Percentiles rank a stretch among this genome's conserved stretches.
Conservation (phyloP, 129 eudicot genomes). For the Tanacetum coccineum region DNA sequence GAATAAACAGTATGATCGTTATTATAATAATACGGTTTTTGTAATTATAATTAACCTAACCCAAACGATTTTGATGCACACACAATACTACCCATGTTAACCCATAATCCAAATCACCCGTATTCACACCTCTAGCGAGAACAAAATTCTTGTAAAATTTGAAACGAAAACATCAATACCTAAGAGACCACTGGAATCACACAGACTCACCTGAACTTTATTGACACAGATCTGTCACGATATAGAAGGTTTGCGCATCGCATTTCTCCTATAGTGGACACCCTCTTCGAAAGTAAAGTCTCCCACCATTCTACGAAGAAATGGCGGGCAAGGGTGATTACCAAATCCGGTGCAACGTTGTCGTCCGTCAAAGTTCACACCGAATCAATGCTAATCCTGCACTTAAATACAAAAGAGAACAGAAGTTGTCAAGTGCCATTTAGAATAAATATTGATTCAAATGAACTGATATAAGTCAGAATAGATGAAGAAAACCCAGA, state of each 20-base stretch:
- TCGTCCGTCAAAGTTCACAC: conserved; percentile 76
- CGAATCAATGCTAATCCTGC: conserved; percentile 85
- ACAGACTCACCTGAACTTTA: conserved; percentile 65
- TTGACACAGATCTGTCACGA: conserved; percentile 83
- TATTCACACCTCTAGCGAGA: too few species aligned
- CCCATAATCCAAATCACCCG: too few species aligned
- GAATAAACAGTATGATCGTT: background rate
- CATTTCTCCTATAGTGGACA: conserved; percentile 78
- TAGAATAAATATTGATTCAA: background rate
- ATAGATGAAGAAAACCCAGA: background rate
- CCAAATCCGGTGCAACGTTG: conserved; percentile 89
- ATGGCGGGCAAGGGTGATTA: conserved; percentile 81
- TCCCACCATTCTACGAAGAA: conserved; percentile 91
- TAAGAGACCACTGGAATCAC: background rate
- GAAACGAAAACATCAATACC: too few species aligned
- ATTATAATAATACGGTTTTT: background rate
- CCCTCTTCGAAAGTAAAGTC: conserved; percentile 82
- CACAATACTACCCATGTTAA: too few species aligned
- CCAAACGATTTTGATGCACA: too few species aligned
- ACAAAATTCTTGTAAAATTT: too few species aligned
- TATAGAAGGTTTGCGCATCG: conserved; percentile 91
- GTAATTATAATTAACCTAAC: too few species aligned
- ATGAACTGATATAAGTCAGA: background rate
- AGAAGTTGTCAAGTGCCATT: background rate
- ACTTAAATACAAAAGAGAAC: background rate